Conservation (phyloP, 179 eudicot genomes). For the Silene coronaria region DNA sequence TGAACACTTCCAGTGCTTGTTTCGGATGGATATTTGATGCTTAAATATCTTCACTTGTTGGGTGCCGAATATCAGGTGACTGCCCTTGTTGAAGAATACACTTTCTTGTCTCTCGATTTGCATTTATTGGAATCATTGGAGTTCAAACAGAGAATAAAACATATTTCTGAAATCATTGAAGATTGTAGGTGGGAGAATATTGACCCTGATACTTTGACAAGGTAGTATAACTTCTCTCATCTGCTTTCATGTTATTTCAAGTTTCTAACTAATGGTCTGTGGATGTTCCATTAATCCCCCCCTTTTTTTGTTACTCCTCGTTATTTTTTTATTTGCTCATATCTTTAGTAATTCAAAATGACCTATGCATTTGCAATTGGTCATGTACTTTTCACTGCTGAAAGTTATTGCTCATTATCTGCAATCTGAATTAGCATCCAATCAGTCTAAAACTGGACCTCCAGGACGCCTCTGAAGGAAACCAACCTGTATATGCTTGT, state of each 20-base stretch:
- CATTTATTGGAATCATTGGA: conserved; percentile 78
- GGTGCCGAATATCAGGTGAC: conserved; percentile 38
- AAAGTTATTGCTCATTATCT: neutral
- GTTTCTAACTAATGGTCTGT: neutral
- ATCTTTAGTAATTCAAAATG: neutral
- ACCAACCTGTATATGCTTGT: neutral
- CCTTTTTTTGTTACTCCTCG: no score
- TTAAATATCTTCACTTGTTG: neutral
- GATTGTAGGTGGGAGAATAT: conserved; percentile 68
- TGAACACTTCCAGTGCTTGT: neutral
- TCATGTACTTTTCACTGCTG: neutral
- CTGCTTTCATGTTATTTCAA: neutral
- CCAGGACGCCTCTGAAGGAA: neutral
- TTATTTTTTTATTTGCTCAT: neutral
- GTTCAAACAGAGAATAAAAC: conserved; percentile 82
- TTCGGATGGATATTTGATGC: neutral
- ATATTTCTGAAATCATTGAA: conserved; percentile 62
- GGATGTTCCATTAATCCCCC: neutral
- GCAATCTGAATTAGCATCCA: neutral
- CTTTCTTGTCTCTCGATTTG: conserved; percentile 76
- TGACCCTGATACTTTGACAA: conserved; percentile 85
- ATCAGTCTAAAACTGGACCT: neutral
- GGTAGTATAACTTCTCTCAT: conserved; percentile 37
- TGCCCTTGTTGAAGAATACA: conserved; percentile 35
- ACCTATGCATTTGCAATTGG: neutral